Evolutionary conservation across 2,329 filamentous ascomycete genomes (phyloP), one percentile per base, ranked within the genome.

Genomic region (Fusarium pseudoanthophilum): DNA sequence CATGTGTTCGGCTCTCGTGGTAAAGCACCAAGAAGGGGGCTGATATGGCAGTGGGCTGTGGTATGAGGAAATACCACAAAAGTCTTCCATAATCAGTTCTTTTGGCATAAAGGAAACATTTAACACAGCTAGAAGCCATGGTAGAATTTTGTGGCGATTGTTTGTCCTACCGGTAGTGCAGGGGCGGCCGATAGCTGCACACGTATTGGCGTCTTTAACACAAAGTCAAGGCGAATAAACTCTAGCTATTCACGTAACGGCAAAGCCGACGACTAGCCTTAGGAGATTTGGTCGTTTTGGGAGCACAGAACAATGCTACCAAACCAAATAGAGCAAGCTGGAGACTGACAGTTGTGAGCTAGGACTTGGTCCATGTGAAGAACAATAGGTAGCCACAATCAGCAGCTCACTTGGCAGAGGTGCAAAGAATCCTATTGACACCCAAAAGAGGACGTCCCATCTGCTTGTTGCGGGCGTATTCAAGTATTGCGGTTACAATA

Each of bases 301-400:
- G 60, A 46, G 40, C 28, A 68, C n/a, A 42, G 30, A 43, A 43
- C 43, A 70, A 51, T 26, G 51, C 32, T 65, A 46, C 18, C 37
- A 51, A 36, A 53, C 55, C 43, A 65, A 69, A 66, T 32, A n/a
- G 57, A 51, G 46, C 37, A 43, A 28, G 30, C 34, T 40, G 42
- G 36, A 30, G 26, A 24, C 11, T 30, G 36, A 26, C 24, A 60
- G 39, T 40, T 26, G 55, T 40, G 36, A 51, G 63, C 43, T 45
- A 56, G 42, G 65, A 62, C 48, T 60, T 46, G 42, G 40, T 46
- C 60, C 49, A 57, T 48, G 46, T 40, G 40, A 10, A 58, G 55
- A 73, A 73, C 70, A 70, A 73, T 71, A 59, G 57, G 43, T 43
- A 71, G 70, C 57, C 70, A 63, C 53, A 56, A 71, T 71, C 40